Percentiles rank a stretch among this genome's conserved stretches.
Conservation (phyloP, 306 rosid species). For the Vigna hirtella region DNA sequence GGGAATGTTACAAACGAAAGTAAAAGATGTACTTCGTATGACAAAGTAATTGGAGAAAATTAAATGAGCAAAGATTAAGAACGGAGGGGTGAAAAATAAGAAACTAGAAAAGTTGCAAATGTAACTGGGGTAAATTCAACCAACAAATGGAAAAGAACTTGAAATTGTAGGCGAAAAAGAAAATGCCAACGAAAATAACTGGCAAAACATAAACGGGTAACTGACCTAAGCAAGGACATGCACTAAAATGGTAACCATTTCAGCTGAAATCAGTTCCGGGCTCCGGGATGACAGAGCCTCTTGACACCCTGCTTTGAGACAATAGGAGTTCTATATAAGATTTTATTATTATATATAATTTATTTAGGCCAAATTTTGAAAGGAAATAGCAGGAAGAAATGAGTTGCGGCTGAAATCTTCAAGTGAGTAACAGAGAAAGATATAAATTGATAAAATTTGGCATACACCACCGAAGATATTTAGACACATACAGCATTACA, state of each 20-base stretch:
- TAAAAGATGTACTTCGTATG: slow-evolving; percentile 35
- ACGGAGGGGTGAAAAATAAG: slow-evolving; percentile 42
- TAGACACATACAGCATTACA: neutral
- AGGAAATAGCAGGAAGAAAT: slow-evolving; percentile 67
- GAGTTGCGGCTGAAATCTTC: slow-evolving; percentile 66
- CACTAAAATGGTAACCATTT: slow-evolving; percentile 92
- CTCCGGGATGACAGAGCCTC: slow-evolving; percentile 97
- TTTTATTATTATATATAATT: slow-evolving; percentile 56
- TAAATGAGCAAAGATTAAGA: slow-evolving; percentile 37
- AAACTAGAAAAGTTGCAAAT: slow-evolving; percentile 49
- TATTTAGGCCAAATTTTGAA: slow-evolving; percentile 66
- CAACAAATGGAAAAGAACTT: slow-evolving; percentile 52
- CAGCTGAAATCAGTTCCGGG: slow-evolving; percentile 97
- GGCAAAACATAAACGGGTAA: slow-evolving; percentile 72
- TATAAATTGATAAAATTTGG: slow-evolving; percentile 37
- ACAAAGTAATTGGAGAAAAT: slow-evolving; percentile 35
- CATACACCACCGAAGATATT: slow-evolving; percentile 39
- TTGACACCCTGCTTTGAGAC: slow-evolving; percentile 98
- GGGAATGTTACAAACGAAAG: slow-evolving; percentile 38
- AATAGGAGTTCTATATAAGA: slow-evolving; percentile 87
- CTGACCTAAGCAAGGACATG: slow-evolving; percentile 95
- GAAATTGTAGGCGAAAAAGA: slow-evolving; percentile 66
- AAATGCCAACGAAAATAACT: slow-evolving; percentile 68
- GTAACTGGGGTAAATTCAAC: slow-evolving; percentile 57
- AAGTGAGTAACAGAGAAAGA: slow-evolving; percentile 54